Evolutionary conservation across 371 early-diverging fungal genomes (phyloP), one percentile per base, ranked within the genome.

Genomic region (Umbelopsis sp.): DNA sequence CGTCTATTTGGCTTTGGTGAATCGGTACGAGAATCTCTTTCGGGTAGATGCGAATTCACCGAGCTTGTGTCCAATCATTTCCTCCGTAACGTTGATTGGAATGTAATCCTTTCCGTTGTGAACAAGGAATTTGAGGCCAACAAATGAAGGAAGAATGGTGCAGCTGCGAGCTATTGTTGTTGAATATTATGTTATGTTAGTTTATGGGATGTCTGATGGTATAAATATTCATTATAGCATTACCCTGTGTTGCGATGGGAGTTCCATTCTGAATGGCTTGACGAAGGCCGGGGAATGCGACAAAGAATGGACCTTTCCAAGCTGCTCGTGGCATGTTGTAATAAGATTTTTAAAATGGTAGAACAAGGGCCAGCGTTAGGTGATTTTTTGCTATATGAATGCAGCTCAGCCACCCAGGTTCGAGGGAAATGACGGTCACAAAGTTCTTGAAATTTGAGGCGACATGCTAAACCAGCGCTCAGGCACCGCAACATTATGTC

Each of bases 251-350:
- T 25, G 84, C 84, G 68, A 84, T 82, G 73, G 79, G 84, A 63
- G 74, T 80, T 50, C 83, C 83, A 32, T 70, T 70, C 65, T 82
- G 74, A 73, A 85, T 78, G 41, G 81, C 81, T 70, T 81, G 77
- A 46, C 77, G 76, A 41, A 85, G 80, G 22, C 90, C 90, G 44
- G 93, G 87, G 71, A 91, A 91, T n/a, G 92, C 88, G 29, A 92
- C 91, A 73, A 95, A 92, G 81, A 89, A 96, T 41, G 96, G 97
- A 70, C 96, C 97, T 85, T 97, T 97, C 98, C 98, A 98, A 66
- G 90, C 91, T 45, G 97, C 88, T 74, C 98, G 93, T 69, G 88
- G 85, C 84, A 87, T 85, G 48, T 20, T 38, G 63, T 35, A 63
- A 20, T 29, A 29, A 50, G 46, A 44, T 51, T 57, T 44, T 41